Conservation (phyloP, 345 rosid genomes). For the Turritis glabra region DNA sequence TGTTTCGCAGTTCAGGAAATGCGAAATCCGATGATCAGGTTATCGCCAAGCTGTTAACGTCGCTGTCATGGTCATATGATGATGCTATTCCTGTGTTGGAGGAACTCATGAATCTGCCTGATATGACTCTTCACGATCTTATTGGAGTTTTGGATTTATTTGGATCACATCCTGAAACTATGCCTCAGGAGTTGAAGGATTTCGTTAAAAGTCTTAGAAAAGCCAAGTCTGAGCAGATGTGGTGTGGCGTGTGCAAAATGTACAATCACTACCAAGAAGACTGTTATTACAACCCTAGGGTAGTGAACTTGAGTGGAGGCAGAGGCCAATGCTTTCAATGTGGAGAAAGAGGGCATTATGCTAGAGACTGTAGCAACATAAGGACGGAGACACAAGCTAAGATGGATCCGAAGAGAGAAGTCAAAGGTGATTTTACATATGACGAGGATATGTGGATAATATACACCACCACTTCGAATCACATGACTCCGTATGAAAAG, state of each 20-base stretch:
- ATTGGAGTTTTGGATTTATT: not conserved
- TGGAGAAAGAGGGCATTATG: constrained; percentile 16
- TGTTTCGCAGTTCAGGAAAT: not conserved
- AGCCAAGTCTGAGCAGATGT: constrained; percentile 6
- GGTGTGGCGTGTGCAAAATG: constrained; percentile 23
- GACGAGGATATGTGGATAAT: constrained; percentile 24
- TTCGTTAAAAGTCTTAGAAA: not conserved
- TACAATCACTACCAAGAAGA: constrained; percentile 22
- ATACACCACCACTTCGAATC: not conserved
- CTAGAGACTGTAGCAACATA: not conserved
- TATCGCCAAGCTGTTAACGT: not conserved
- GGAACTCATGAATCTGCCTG: not conserved
- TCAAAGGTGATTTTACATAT: not conserved
- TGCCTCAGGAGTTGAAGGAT: not conserved
- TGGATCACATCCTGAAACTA: not conserved
- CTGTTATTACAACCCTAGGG: not conserved
- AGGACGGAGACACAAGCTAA: not conserved
- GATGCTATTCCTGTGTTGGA: not conserved
- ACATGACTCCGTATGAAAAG: constrained; percentile 29
- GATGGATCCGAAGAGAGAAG: not conserved
- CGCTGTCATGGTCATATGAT: not conserved
- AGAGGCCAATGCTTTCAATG: constrained; percentile 6
- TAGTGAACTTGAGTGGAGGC: not conserved
- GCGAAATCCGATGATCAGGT: not conserved
- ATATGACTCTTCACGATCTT: constrained; percentile 7